Conservation (phyloP, 225 moss, liverwort and hornwort species). For the Marchantia polymorpha region DNA sequence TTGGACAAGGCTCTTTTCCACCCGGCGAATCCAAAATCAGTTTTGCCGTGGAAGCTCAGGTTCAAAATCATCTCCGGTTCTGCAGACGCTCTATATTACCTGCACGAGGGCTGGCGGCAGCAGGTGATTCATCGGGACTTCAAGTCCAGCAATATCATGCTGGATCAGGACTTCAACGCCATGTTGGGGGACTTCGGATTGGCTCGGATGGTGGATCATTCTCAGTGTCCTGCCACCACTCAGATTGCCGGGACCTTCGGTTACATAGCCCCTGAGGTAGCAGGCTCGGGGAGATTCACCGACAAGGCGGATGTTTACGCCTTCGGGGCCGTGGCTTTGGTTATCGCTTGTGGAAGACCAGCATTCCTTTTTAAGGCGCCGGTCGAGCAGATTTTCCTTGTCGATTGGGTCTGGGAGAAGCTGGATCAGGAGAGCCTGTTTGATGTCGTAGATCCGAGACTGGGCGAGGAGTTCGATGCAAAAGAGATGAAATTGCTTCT, state of each 20-base stretch:
- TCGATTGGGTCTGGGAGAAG: conserved; percentile 23
- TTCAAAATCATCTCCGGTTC: conserved; percentile 18
- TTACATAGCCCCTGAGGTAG: conserved; percentile 26
- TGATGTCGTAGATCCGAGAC: conserved; percentile 8
- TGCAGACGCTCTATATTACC: conserved; percentile 29
- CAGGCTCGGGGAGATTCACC: conserved; percentile 8
- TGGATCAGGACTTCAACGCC: conserved; percentile 23
- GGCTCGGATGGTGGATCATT: conserved; percentile 25
- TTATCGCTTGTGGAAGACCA: conserved; percentile 13
- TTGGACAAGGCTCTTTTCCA: conserved; percentile 28
- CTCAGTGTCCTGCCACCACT: conserved; percentile 20
- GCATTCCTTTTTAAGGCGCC: not conserved
- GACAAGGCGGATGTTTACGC: conserved; percentile 26
- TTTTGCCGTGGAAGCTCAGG: conserved; percentile 11
- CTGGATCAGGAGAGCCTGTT: conserved; percentile 13
- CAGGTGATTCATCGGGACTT: conserved; percentile 53
- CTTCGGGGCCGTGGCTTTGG: conserved; percentile 21
- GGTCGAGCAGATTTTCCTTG: not conserved
- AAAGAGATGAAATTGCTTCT: conserved; percentile 7
- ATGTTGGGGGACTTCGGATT: conserved; percentile 31
- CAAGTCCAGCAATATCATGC: conserved; percentile 50
- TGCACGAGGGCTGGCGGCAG: conserved; percentile 49
- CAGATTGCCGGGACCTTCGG: conserved; percentile 23
- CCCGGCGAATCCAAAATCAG: not conserved
- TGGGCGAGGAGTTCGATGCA: not conserved